A percentile compares a stretch with the other conserved stretches of the same genome.
These are phyloP conservation scores for Termitomyces sp. DNA, from an alignment of 768 basidiomycete species.

Conservation along the genomic window DNA sequence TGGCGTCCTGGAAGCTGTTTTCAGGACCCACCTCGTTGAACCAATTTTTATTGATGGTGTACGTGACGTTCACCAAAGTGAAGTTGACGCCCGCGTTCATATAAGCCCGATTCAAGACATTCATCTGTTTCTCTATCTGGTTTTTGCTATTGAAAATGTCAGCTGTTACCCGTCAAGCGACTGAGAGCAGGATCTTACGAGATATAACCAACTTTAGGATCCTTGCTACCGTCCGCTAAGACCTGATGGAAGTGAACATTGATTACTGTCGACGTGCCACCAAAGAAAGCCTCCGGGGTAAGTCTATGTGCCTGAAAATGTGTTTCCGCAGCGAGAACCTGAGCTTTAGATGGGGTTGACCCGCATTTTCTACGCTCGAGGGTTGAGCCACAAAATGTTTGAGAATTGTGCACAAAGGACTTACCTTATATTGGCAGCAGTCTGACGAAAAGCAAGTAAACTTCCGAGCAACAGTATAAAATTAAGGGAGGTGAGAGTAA, in stretches of 20 bases:
- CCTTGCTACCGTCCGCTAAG: constrained; percentile 14
- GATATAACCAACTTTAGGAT: constrained; percentile 30
- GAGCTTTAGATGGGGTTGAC: constrained; percentile 5
- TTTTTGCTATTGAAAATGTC: neutral
- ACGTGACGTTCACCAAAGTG: constrained; percentile 31
- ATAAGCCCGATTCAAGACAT: constrained; percentile 37
- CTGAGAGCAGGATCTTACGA: constrained; percentile 23
- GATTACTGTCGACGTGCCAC: neutral
- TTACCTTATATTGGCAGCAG: neutral
- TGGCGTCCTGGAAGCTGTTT: constrained; percentile 31
- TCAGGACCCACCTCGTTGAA: constrained; percentile 37
- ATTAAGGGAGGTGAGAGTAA: neutral
- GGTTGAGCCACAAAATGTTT: neutral
- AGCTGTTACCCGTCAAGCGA: neutral
- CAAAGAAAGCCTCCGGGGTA: neutral
- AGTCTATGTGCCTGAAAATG: constrained; percentile 11
- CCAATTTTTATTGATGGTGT: constrained; percentile 42
- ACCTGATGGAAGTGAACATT: constrained; percentile 26
- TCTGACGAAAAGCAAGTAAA: neutral
- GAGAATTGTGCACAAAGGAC: neutral
- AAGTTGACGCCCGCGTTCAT: constrained; percentile 28
- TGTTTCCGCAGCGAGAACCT: constrained; percentile 6
- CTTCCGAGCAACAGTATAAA: neutral
- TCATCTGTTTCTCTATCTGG: constrained; percentile 31
- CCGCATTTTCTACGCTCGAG: constrained; percentile 3